Conservation (phyloP, 768 basidiomycete genomes). For the Suillus paluster region DNA sequence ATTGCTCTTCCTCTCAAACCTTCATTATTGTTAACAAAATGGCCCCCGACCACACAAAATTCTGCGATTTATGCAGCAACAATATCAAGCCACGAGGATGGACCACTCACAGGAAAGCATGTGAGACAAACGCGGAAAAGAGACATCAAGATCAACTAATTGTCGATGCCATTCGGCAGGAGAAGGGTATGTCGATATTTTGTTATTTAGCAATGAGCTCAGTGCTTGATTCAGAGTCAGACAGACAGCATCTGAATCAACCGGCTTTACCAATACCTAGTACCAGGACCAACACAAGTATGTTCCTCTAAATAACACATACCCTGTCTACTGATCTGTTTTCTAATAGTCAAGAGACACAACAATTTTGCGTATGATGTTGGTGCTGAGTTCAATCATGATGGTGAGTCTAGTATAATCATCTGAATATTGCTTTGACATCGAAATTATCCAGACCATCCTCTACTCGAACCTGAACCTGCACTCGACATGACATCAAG, state of each 20-base stretch:
- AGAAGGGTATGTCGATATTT: neutral
- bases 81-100: neutral
- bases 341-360: too few relatives aligned
- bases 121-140: neutral
- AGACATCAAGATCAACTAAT: neutral
- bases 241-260: neutral
- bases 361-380: neutral
- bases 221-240: neutral
- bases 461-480: neutral
- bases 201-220: neutral
- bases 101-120: neutral
- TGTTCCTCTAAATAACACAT: too few relatives aligned
- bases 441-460: neutral
- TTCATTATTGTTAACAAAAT: neutral
- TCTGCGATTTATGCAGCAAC: neutral
- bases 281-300: too few relatives aligned
- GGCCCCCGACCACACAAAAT: neutral
- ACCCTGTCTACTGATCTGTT: too few relatives aligned
- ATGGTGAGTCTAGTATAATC: neutral
- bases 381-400: neutral
- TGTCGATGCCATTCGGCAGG: neutral
- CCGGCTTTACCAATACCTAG: neutral
- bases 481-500: constrained; percentile 21
- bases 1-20: neutral
- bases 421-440: neutral